phyloP scores from a whole-genome alignment of 345 rosid genomes.

The Murraya koenigii region DNA sequence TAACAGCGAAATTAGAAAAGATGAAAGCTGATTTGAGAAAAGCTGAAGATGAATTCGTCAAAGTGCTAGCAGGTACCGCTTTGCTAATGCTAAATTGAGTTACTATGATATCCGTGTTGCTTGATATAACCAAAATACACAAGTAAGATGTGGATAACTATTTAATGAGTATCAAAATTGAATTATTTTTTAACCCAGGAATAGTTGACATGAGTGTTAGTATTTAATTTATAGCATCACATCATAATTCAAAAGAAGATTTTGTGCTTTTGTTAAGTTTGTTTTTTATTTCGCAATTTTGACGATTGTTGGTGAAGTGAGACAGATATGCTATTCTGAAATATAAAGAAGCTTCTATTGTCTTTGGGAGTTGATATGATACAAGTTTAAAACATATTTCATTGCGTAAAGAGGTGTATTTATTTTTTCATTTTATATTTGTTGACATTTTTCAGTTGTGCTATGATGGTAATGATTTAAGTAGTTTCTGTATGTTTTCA shows the following conservation, averaged over 20 bases:
- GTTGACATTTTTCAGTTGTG: neutral
- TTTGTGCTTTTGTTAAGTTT: neutral
- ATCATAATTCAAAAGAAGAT: neutral
- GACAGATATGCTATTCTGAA: neutral
- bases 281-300: neutral
- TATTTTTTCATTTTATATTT: neutral
- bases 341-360: neutral
- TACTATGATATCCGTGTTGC: neutral
- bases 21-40: slow-evolving; percentile 62
- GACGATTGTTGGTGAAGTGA: neutral
- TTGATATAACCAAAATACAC: neutral
- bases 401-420: neutral
- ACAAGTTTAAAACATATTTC: neutral
- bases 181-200: neutral
- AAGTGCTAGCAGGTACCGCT: slow-evolving; percentile 62
- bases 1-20: slow-evolving; percentile 49
- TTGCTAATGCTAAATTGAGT: neutral
- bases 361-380: neutral
- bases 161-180: neutral
- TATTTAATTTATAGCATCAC: neutral
- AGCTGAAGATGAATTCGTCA: slow-evolving; percentile 80
- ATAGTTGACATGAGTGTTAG: neutral
- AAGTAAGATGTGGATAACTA: neutral
- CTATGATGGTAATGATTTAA: neutral
- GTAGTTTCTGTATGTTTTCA: slow-evolving; percentile 1